phyloP scores from a whole-genome alignment of 257 asterid species.

The Solanum appendiculatum region DNA sequence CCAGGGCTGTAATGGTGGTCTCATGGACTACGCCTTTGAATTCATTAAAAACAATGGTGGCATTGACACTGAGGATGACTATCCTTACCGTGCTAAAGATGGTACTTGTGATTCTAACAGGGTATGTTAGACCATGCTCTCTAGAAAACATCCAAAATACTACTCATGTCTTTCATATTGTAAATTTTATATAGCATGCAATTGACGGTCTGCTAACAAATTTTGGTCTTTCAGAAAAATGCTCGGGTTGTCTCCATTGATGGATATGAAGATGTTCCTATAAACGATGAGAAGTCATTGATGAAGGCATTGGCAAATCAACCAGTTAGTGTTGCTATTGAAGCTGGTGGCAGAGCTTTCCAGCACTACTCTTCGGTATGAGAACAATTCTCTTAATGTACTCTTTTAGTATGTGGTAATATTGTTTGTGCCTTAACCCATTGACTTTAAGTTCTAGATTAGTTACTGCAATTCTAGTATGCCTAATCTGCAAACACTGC shows the following conservation, averaged over 20 bases:
- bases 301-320: conserved; percentile 74
- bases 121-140: conserved; percentile 17
- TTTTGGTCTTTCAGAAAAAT: conserved; percentile 36
- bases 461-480: neutral
- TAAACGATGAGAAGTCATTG: conserved; percentile 54
- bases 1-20: conserved; percentile 88
- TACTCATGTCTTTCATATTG: neutral
- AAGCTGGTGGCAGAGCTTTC: conserved; percentile 92
- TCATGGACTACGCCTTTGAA: conserved; percentile 74
- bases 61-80: conserved; percentile 65
- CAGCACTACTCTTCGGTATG: conserved; percentile 77
- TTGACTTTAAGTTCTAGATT: neutral
- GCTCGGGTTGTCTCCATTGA: conserved; percentile 70
- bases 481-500: neutral
- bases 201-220: neutral
- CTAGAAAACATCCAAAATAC: neutral
- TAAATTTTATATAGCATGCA: neutral
- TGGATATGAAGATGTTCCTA: conserved; percentile 70
- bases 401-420: neutral
- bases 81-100: conserved; percentile 62
- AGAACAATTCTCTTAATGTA: neutral
- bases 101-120: conserved; percentile 46
- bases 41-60: conserved; percentile 75
- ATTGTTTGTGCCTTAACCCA: neutral
- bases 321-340: conserved; percentile 82